Conservation (phyloP, 1,139 yeast genomes). For the Komagataea norvegica region DNA sequence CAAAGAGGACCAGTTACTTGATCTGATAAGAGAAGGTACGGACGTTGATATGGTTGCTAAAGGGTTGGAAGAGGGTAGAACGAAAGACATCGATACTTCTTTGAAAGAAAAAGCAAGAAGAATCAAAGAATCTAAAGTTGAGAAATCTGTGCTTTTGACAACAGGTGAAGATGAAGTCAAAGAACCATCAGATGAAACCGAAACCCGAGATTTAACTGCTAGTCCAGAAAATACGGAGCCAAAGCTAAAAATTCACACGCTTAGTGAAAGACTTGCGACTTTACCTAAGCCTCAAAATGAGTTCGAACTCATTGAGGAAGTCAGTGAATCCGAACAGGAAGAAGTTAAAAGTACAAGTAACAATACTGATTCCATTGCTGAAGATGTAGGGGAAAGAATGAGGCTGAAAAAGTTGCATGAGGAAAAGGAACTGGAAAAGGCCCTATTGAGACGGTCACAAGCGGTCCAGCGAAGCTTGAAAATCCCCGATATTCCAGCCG, state of each 20-base stretch:
- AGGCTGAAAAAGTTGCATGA: conserved; percentile 25
- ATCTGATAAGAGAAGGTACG: conserved; percentile 29
- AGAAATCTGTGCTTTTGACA: conserved; percentile 42
- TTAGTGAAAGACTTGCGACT: conserved; percentile 32
- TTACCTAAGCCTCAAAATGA: conserved; percentile 57
- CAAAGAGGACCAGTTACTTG: conserved; percentile 31
- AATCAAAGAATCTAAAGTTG: conserved; percentile 23
- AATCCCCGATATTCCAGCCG: conserved; percentile 38
- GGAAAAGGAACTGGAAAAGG: conserved; percentile 25
- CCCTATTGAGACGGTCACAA: conserved; percentile 40
- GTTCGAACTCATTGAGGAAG: conserved; percentile 44
- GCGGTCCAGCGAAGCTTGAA: conserved; percentile 47
- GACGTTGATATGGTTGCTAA: conserved; percentile 8
- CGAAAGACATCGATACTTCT: conserved; percentile 30
- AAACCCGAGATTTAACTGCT: conserved; percentile 7
- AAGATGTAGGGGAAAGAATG: conserved; percentile 36
- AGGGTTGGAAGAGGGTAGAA: conserved; percentile 17
- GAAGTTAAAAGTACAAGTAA: conserved; percentile 18
- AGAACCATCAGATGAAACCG: conserved; percentile 19
- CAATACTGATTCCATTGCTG: conserved; percentile 14
- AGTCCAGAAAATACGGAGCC: neutral
- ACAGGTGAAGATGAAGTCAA: conserved; percentile 42
- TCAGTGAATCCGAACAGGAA: conserved; percentile 28
- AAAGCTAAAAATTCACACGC: neutral
- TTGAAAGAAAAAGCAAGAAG: conserved; percentile 30